phyloP scores from a whole-genome alignment of 2,329 filamentous ascomycete species.

The Colletotrichum nymphaeae region DNA sequence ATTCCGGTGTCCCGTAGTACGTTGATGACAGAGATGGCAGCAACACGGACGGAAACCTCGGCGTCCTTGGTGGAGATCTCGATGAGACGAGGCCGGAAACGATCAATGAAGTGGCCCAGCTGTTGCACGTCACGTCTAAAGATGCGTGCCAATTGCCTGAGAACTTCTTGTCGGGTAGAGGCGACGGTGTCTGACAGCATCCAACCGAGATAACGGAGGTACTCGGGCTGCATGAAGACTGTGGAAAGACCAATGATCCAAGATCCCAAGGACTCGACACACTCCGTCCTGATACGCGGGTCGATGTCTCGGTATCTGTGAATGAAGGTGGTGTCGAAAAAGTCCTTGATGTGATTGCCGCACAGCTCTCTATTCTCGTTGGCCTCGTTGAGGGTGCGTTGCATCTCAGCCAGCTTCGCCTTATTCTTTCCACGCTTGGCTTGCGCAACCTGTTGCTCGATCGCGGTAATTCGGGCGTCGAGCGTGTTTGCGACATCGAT shows the following conservation, averaged over 20 bases:
- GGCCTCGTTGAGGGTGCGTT: slow-evolving; percentile 77
- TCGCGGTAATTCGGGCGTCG: slow-evolving; percentile 78
- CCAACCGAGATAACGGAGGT: slow-evolving; percentile 95
- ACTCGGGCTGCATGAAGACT: slow-evolving; percentile 89
- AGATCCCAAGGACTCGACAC: slow-evolving; percentile 84
- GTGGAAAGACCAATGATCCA: slow-evolving; percentile 91
- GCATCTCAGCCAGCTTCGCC: slow-evolving; percentile 77
- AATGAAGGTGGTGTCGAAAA: slow-evolving; percentile 93
- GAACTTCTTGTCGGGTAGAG: slow-evolving; percentile 82
- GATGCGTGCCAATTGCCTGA: slow-evolving; percentile 83
- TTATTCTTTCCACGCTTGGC: slow-evolving; percentile 83
- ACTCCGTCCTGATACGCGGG: slow-evolving; percentile 87
- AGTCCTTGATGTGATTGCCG: slow-evolving; percentile 80
- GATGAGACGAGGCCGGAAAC: slow-evolving; percentile 86
- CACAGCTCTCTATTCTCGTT: slow-evolving; percentile 76
- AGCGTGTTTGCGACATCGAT: slow-evolving; percentile 79
- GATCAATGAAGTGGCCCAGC: slow-evolving; percentile 91
- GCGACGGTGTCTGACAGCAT: slow-evolving; percentile 85
- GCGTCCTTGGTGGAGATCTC: slow-evolving; percentile 92
- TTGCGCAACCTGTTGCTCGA: slow-evolving; percentile 81
- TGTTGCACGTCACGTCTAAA: slow-evolving; percentile 86
- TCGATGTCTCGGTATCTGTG: slow-evolving; percentile 97
- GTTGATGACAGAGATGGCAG: slow-evolving; percentile 85
- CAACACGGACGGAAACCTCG: slow-evolving; percentile 82
- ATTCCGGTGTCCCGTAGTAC: slow-evolving; percentile 85